phyloP scores from a whole-genome alignment of 371 early-diverging fungal species.

The Syncephalastrum contaminatum region DNA sequence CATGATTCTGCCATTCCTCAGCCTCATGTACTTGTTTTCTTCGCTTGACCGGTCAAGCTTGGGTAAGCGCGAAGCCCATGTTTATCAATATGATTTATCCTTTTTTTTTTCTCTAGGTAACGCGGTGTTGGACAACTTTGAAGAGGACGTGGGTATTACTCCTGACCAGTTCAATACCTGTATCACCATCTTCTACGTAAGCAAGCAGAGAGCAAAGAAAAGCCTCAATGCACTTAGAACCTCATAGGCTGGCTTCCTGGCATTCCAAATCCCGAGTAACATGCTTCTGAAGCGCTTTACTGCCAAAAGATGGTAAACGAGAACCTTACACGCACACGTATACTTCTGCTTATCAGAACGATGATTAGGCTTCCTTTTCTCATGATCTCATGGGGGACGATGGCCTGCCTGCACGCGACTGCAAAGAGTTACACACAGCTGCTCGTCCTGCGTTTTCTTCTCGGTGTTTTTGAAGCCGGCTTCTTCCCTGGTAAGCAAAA shows the following conservation, averaged over 20 bases:
- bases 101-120: constrained; percentile 25
- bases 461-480: constrained; percentile 46
- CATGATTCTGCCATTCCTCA: constrained; percentile 46
- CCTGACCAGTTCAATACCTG: constrained; percentile 49
- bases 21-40: constrained; percentile 51
- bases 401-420: constrained; percentile 37
- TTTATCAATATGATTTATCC: not conserved
- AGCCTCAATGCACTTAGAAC: not conserved
- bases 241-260: constrained; percentile 36
- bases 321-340: no score
- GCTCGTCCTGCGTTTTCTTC: constrained; percentile 35
- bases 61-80: constrained; percentile 19
- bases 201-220: not conserved
- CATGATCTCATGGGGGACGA: constrained; percentile 42
- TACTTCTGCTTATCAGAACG: not conserved
- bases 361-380: constrained; percentile 36
- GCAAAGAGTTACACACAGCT: constrained; percentile 30
- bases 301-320: constrained; percentile 35
- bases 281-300: constrained; percentile 41
- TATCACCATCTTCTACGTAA: constrained; percentile 47
- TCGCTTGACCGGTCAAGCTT: constrained; percentile 52
- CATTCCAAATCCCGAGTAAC: constrained; percentile 50
- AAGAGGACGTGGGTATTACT: constrained; percentile 43
- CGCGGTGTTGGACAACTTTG: constrained; percentile 50
- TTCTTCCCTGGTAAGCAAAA: constrained; percentile 36